phyloP scores from a whole-genome alignment of 2,329 filamentous ascomycete genomes.

The Calonectria pauciramosa region DNA sequence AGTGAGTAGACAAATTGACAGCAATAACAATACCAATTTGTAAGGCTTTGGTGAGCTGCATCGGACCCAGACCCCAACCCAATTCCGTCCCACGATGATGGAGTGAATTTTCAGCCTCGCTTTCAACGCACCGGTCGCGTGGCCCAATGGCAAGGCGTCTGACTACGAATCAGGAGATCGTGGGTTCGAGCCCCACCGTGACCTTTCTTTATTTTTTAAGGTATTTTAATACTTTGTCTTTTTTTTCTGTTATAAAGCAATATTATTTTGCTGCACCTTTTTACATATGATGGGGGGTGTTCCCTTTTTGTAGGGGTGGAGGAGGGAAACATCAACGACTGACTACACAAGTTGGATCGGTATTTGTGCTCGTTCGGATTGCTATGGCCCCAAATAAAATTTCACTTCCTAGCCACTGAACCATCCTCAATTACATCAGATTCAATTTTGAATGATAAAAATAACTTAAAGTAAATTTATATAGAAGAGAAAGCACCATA shows the following conservation, averaged over 20 bases:
- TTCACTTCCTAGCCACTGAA: no score
- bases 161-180: slow-evolving; percentile 52
- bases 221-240: background rate
- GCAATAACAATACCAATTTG: background rate
- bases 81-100: background rate
- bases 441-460: no score
- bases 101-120: background rate
- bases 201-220: slow-evolving; percentile 6
- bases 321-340: no score
- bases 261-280: no score
- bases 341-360: no score
- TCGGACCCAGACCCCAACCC: background rate
- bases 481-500: no score
- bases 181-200: slow-evolving; percentile 49
- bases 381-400: no score
- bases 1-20: background rate
- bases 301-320: no score
- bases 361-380: no score
- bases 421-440: no score
- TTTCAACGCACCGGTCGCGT: slow-evolving; percentile 29
- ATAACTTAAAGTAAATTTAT: no score
- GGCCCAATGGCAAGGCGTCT: slow-evolving; percentile 51
- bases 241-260: background rate
- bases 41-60: background rate
- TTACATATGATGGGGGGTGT: no score